Evolutionary conservation across 2,329 filamentous ascomycete genomes (phyloP).

Genomic region (Bipolaris zeicola): DNA sequence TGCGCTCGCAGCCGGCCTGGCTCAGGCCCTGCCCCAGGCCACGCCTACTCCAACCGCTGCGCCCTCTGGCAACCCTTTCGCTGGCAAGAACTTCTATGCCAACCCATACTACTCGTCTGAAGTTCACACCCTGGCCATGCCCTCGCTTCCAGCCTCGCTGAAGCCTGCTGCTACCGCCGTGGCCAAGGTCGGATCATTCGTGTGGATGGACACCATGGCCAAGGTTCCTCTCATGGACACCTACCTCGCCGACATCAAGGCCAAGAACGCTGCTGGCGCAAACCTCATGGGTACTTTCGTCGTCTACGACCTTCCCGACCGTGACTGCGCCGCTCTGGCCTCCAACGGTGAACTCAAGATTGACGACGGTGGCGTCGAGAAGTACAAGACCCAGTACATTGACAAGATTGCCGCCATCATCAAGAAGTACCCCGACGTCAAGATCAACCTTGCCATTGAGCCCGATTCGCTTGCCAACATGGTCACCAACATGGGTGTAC

Average conservation of each 20-base stretch:
- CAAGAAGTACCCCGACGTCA: slow-evolving; percentile 59
- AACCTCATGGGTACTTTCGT: slow-evolving; percentile 60
- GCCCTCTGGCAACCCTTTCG: slow-evolving; percentile 56
- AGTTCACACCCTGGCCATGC: slow-evolving; percentile 62
- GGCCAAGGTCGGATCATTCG: slow-evolving; percentile 58
- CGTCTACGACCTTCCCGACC: slow-evolving; percentile 67
- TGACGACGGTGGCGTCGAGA: slow-evolving; percentile 56
- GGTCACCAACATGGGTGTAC: slow-evolving; percentile 63
- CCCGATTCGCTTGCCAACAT: slow-evolving; percentile 60
- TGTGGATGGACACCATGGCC: slow-evolving; percentile 59
- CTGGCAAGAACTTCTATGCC: slow-evolving; percentile 56
- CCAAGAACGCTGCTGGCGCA: slow-evolving; percentile 56
- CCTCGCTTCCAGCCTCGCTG: slow-evolving; percentile 62
- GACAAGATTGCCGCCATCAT: slow-evolving; percentile 60
- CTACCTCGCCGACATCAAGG: slow-evolving; percentile 55
- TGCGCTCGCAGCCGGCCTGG: slow-evolving; percentile 29
- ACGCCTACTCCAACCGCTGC: slow-evolving; percentile 22
- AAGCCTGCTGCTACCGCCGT: slow-evolving; percentile 57
- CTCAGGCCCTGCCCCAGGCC: slow-evolving; percentile 30
- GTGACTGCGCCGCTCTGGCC: slow-evolving; percentile 67
- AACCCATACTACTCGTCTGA: slow-evolving; percentile 62
- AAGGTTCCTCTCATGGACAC: slow-evolving; percentile 58
- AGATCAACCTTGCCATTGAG: slow-evolving; percentile 59
- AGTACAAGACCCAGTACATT: slow-evolving; percentile 59
- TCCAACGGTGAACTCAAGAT: slow-evolving; percentile 67